These are phyloP conservation scores for Bromus sterilis DNA, from an alignment of 176 grass and related monocot species.

Conservation along the genomic window DNA sequence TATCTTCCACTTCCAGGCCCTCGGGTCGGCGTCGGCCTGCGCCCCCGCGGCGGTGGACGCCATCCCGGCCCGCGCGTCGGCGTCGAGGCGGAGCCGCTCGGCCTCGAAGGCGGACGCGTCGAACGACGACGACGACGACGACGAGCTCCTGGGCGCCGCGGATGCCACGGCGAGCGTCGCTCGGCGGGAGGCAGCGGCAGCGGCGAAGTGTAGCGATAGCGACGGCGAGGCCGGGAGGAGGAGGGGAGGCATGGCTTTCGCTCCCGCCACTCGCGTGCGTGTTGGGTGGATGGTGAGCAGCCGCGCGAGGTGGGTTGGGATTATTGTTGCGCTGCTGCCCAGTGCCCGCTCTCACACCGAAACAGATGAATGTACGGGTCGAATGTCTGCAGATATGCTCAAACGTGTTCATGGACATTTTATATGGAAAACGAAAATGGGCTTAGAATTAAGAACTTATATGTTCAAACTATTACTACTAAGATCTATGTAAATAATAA, in stretches of 20 bases:
- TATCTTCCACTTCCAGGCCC: constrained; percentile 89
- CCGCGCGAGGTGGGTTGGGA: background rate
- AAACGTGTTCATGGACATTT: too few relatives aligned
- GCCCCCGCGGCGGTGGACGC: constrained; percentile 25
- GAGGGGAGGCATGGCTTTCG: constrained; percentile 5
- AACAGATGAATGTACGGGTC: background rate
- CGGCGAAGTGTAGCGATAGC: background rate
- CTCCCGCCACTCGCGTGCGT: background rate
- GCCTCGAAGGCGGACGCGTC: constrained; percentile 65
- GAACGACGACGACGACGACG: constrained; percentile 36
- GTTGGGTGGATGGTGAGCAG: background rate
- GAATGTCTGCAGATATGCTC: too few relatives aligned
- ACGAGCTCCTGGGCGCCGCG: background rate
- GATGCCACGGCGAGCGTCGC: background rate
- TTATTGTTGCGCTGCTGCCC: background rate
- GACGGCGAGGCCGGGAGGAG: constrained; percentile 6
- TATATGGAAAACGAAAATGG: too few relatives aligned
- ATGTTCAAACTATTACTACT: too few relatives aligned
- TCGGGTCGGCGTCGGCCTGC: constrained; percentile 36
- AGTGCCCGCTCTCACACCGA: background rate
- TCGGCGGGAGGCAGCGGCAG: background rate
- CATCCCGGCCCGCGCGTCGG: constrained; percentile 62
- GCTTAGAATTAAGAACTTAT: too few relatives aligned
- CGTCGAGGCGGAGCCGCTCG: constrained; percentile 70
- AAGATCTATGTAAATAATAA: too few relatives aligned